Conservation (phyloP, 345 rosid species). For the Eucalyptus cloeziana region DNA sequence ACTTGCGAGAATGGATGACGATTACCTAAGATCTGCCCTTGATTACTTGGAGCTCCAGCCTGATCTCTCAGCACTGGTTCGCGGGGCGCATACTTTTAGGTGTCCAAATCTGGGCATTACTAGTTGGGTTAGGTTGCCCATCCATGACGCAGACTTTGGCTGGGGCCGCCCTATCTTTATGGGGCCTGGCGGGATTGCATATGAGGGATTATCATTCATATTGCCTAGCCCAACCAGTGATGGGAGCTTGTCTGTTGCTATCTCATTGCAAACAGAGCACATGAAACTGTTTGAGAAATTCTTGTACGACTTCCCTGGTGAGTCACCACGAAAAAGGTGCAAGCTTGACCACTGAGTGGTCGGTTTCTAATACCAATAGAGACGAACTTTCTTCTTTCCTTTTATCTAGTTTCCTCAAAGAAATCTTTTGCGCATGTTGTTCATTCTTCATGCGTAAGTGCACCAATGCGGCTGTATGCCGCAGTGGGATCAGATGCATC, state of each 20-base stretch:
- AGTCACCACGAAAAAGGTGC: neutral
- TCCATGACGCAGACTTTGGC: slow-evolving; percentile 87
- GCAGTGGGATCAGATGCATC: neutral
- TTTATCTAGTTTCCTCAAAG: neutral
- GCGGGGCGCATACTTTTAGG: slow-evolving; percentile 72
- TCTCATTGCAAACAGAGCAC: slow-evolving; percentile 63
- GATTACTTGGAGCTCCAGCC: slow-evolving; percentile 91
- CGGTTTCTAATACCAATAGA: neutral
- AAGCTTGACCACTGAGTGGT: neutral
- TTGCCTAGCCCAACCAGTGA: slow-evolving; percentile 69
- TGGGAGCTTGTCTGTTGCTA: slow-evolving; percentile 75
- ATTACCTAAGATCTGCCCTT: slow-evolving; percentile 80
- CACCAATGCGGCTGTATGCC: neutral
- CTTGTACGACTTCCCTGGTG: slow-evolving; percentile 16
- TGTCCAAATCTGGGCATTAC: slow-evolving; percentile 90
- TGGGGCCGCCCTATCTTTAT: slow-evolving; percentile 92
- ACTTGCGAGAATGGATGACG: slow-evolving; percentile 65
- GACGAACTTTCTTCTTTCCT: neutral
- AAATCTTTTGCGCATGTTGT: neutral
- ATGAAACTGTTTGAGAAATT: slow-evolving; percentile 69
- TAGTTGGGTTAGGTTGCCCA: slow-evolving; percentile 80
- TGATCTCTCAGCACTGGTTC: slow-evolving; percentile 62
- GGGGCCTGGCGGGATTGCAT: slow-evolving; percentile 90
- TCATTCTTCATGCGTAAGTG: neutral
- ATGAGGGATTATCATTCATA: slow-evolving; percentile 70